phyloP scores from a whole-genome alignment of 2,329 filamentous ascomycete genomes.

The Exophiala mesophila region DNA sequence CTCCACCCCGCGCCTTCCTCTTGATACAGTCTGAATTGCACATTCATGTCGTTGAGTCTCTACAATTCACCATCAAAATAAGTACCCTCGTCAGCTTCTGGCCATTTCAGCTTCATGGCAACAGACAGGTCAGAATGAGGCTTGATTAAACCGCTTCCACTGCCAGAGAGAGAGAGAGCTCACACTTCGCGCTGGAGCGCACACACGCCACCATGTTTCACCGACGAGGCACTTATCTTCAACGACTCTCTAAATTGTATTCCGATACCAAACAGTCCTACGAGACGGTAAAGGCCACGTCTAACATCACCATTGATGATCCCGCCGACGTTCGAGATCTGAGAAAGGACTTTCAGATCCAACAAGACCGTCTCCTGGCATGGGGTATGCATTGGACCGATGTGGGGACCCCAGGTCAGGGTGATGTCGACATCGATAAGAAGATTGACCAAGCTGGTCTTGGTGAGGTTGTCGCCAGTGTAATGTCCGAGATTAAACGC shows the following conservation, averaged over 20 bases:
- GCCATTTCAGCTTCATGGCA: too few species aligned
- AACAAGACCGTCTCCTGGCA: constrained; percentile 59
- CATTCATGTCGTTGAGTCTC: too few species aligned
- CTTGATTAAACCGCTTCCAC: too few species aligned
- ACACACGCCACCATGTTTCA: constrained; percentile 17
- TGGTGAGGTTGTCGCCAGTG: constrained; percentile 59
- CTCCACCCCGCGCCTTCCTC: background rate
- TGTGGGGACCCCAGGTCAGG: constrained; percentile 32
- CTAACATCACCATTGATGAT: constrained; percentile 39
- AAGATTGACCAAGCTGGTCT: constrained; percentile 58
- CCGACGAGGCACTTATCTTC: constrained; percentile 17
- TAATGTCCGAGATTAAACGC: constrained; percentile 60
- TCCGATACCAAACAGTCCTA: constrained; percentile 60
- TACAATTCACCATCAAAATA: too few species aligned
- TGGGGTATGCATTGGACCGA: constrained; percentile 66
- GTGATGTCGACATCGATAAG: constrained; percentile 53
- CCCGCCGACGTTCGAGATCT: constrained; percentile 52
- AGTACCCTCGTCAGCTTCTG: too few species aligned
- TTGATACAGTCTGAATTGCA: too few species aligned
- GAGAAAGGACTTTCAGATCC: constrained; percentile 57
- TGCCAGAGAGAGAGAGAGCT: too few species aligned
- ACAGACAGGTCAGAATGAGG: too few species aligned
- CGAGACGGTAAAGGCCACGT: constrained; percentile 49
- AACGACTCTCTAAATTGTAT: constrained; percentile 54
- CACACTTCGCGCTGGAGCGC: too few species aligned